These are phyloP conservation scores for Trichoderma koningiopsis DNA, from an alignment of 2,329 filamentous ascomycete species.

Conservation along the genomic window DNA sequence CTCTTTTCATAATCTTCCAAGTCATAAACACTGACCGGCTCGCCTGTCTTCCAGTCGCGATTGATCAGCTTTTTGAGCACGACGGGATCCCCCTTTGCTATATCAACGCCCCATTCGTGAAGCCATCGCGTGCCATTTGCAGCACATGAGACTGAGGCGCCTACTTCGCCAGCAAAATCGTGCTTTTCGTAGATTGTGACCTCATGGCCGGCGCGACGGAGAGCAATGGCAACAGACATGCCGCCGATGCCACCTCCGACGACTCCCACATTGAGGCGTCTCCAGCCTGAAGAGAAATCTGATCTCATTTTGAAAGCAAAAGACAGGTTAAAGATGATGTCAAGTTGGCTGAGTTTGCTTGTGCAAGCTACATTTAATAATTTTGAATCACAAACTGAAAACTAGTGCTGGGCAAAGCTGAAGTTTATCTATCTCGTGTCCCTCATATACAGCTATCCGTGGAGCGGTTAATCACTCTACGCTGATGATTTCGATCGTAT, in stretches of 20 bases:
- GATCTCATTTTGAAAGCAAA: slow-evolving; percentile 33
- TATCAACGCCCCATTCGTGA: slow-evolving; percentile 67
- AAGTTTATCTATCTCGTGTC: slow-evolving; percentile 13
- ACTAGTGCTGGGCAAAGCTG: background rate
- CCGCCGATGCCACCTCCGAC: slow-evolving; percentile 54
- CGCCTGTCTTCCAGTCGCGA: slow-evolving; percentile 69
- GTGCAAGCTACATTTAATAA: background rate
- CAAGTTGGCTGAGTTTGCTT: background rate
- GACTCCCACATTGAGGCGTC: slow-evolving; percentile 47
- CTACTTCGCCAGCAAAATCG: slow-evolving; percentile 69
- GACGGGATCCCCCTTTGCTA: slow-evolving; percentile 65
- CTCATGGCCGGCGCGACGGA: slow-evolving; percentile 50
- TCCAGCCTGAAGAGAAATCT: slow-evolving; percentile 42
- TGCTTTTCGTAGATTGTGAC: slow-evolving; percentile 66
- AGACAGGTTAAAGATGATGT: background rate
- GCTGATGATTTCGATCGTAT: background rate
- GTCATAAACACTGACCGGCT: slow-evolving; percentile 65
- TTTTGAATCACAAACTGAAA: background rate
- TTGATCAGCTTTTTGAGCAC: slow-evolving; percentile 68
- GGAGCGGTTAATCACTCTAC: slow-evolving; percentile 14
- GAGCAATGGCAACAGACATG: slow-evolving; percentile 49
- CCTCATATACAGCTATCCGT: background rate
- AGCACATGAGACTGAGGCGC: slow-evolving; percentile 67
- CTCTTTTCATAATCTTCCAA: slow-evolving; percentile 65
- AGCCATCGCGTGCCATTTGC: slow-evolving; percentile 72